phyloP scores from a whole-genome alignment of 2,329 filamentous ascomycete species.

The Lizonia empirigonia region DNA sequence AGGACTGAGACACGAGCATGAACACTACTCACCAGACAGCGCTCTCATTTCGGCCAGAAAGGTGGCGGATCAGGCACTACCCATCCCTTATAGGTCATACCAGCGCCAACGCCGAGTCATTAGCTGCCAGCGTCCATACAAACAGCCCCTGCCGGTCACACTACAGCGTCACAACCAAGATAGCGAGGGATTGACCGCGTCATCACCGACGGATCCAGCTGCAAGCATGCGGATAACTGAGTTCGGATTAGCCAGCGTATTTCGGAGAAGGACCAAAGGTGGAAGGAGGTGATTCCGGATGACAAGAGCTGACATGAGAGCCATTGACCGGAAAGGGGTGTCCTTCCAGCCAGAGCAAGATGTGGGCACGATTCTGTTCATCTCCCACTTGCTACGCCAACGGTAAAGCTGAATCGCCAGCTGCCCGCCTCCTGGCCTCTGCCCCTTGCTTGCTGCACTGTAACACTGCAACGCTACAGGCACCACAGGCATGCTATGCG shows the following conservation, averaged over 20 bases:
- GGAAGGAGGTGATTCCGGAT: conserved; percentile 2
- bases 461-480: not conserved
- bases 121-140: conserved; percentile 6
- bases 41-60: conserved; percentile 3
- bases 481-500: not conserved
- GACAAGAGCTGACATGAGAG: not conserved
- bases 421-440: not conserved
- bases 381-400: not conserved
- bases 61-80: conserved; percentile 1
- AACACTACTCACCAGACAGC: conserved; percentile 8
- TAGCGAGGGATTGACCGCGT: not conserved
- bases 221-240: conserved; percentile 1
- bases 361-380: not conserved
- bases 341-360: conserved; percentile 3
- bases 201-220: not conserved
- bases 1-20: conserved; percentile 5
- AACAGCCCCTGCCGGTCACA: not conserved
- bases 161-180: conserved; percentile 6
- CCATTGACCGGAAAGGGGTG: conserved; percentile 1
- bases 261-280: conserved; percentile 3
- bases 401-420: not conserved
- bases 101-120: not conserved
- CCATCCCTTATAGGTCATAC: not conserved
- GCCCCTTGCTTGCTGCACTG: not conserved
- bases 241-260: not conserved